Conservation (phyloP, 257 asterid species). For the Solanum pinnatisectum region DNA sequence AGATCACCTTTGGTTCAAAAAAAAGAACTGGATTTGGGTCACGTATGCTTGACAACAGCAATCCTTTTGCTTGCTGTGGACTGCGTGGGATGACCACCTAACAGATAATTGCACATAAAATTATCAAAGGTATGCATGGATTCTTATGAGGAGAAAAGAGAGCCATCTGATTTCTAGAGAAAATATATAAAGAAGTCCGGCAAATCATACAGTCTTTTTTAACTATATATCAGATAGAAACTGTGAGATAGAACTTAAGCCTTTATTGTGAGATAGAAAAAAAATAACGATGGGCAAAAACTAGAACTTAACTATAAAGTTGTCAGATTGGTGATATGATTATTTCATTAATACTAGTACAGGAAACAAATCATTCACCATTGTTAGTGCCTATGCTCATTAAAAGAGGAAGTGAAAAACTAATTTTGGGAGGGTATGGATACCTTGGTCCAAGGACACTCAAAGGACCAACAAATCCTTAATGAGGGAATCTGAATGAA, state of each 20-base stretch:
- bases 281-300: not conserved
- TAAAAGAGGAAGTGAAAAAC: not conserved
- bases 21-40: constrained; percentile 94
- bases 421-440: not conserved
- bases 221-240: not conserved
- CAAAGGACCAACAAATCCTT: not conserved
- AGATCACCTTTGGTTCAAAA: constrained; percentile 88
- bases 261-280: not conserved
- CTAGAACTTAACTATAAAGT: not conserved
- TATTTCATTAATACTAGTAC: not conserved
- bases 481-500: not conserved
- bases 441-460: not conserved
- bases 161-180: not conserved
- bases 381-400: not conserved
- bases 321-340: not conserved
- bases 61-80: constrained; percentile 91
- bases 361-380: not conserved
- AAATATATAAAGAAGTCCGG: not conserved
- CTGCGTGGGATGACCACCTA: constrained; percentile 97
- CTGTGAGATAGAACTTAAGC: not conserved
- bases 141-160: not conserved
- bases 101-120: not conserved
- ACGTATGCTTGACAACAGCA: constrained; percentile 69
- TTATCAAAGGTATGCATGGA: not conserved
- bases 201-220: not conserved